Evolutionary conservation across 768 basidiomycete genomes (phyloP), one percentile per base, ranked within the genome.

Genomic region (Russula earlei): DNA sequence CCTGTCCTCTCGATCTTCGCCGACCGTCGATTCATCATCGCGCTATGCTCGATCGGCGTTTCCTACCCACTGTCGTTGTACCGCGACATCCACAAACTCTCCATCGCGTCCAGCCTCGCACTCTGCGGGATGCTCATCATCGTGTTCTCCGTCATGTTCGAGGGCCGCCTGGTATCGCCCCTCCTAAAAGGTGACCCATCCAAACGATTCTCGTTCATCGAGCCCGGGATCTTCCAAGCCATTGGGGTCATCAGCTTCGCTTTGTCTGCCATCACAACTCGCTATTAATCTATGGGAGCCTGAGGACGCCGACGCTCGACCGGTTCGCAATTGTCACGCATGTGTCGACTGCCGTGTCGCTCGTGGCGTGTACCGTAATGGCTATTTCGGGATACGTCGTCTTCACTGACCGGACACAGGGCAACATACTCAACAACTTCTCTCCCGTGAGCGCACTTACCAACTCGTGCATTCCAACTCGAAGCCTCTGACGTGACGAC

Each of bases 261-360:
- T 42, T 97, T 93, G 94, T 96, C 20, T 96, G 94, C 67, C 95
- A 99, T 69, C 96, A 98, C 69, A 99, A 99, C 68, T 92, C 93
- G 9, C 80, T 97, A 51, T 77, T 98, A 61, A 97, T 99, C 63
- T 99, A 97, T 65, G 93, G 94, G 46, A 90, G 87, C 64, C 72
- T 99, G 67, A 81, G 82, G 42, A 95, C 89, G 7, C 96, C 96
- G 8, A 98, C 96, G 0, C 73, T 98, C 25, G 95, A 98, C 68
- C 81, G 94, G 37, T 99, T 98, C 67, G 82, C 90, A 46, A 80
- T 77, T 65, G 91, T 99, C 22, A 96, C 93, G 5, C 96, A 97
- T 67, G 80, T 93, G 51, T 95, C 92, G 40, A 97, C 93, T 1
- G 71, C 77, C 12, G 70, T 94, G 11, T 94, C 91, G 47, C 74